These are phyloP conservation scores for Theobroma cacao DNA, from an alignment of 345 rosid species.

Conservation along the genomic window DNA sequence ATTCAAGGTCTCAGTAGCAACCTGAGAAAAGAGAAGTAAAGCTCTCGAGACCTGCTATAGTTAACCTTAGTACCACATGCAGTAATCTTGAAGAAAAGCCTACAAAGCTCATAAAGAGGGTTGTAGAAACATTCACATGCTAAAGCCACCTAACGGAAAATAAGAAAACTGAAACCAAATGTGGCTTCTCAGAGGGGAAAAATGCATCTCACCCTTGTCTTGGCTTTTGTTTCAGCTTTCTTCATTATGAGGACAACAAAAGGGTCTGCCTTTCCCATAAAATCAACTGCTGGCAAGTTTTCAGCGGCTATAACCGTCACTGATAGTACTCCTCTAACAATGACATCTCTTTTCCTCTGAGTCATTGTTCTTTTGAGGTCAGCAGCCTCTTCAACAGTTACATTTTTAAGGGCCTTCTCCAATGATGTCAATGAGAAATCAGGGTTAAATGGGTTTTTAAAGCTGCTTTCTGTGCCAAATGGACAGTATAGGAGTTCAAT, in stretches of 20 bases:
- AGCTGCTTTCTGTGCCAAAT: slow-evolving; percentile 53
- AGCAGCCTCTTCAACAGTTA: slow-evolving; percentile 31
- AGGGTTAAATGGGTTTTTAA: slow-evolving; percentile 49
- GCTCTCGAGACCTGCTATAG: not conserved
- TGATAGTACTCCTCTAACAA: slow-evolving; percentile 83
- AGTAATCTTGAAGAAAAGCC: not conserved
- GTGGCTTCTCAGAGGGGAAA: not conserved
- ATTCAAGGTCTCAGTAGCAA: slow-evolving; percentile 67
- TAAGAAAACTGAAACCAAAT: not conserved
- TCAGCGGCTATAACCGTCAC: slow-evolving; percentile 72
- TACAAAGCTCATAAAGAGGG: not conserved
- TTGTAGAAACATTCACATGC: not conserved
- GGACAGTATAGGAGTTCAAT: slow-evolving; percentile 78
- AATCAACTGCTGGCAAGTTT: slow-evolving; percentile 66
- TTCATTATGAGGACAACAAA: slow-evolving; percentile 70
- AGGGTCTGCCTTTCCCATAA: slow-evolving; percentile 85
- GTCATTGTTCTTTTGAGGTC: slow-evolving; percentile 9
- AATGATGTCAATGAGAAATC: slow-evolving; percentile 64
- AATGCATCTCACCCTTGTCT: slow-evolving; percentile 61
- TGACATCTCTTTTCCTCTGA: slow-evolving; percentile 52
- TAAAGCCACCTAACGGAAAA: not conserved
- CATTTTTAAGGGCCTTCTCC: slow-evolving; percentile 64
- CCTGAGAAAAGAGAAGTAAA: slow-evolving; percentile 36
- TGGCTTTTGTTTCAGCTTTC: slow-evolving; percentile 60
- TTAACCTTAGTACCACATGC: not conserved